A percentile compares a stretch with the other conserved stretches of the same genome.
phyloP scores from a whole-genome alignment of 2,329 filamentous ascomycete species.

The Aspergillus puulaauensis region DNA sequence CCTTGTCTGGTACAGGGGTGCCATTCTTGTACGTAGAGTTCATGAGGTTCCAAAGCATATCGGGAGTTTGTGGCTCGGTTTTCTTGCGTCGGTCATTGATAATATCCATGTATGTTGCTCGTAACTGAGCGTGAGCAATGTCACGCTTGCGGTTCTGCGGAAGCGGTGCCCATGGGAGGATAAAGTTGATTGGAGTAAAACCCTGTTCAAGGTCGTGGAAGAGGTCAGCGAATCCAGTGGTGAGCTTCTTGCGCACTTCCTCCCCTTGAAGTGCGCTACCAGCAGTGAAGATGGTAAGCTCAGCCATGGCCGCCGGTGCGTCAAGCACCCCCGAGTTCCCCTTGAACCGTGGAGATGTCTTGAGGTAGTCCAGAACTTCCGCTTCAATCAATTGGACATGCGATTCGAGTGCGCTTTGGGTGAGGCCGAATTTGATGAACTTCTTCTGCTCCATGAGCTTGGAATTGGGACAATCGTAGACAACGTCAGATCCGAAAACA shows the following conservation, averaged over 20 bases:
- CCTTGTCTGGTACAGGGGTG: constrained; percentile 65
- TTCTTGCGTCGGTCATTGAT: constrained; percentile 62
- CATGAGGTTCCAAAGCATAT: constrained; percentile 84
- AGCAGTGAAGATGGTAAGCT: constrained; percentile 81
- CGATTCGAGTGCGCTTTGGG: constrained; percentile 58
- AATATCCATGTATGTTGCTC: constrained; percentile 68
- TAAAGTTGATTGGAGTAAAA: constrained; percentile 78
- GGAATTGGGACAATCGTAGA: constrained; percentile 87
- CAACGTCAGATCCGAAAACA: constrained; percentile 78
- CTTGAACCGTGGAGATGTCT: constrained; percentile 57
- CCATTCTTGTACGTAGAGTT: constrained; percentile 74
- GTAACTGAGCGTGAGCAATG: constrained; percentile 68
- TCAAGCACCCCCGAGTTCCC: constrained; percentile 62
- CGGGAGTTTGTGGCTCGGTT: constrained; percentile 43
- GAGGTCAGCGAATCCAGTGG: constrained; percentile 69
- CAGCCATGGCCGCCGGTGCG: constrained; percentile 66
- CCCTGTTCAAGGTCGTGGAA: constrained; percentile 81
- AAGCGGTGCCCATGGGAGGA: constrained; percentile 75
- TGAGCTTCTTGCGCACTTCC: constrained; percentile 71
- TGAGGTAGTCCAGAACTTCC: constrained; percentile 54
- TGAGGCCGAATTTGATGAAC: constrained; percentile 66
- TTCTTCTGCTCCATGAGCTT: constrained; percentile 98
- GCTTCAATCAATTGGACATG: constrained; percentile 85
- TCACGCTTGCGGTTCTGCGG: constrained; percentile 74
- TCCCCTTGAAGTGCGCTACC: constrained; percentile 72